A percentile compares a stretch with the other conserved stretches of the same genome.
Evolutionary conservation across 2,329 filamentous ascomycete genomes (phyloP).

Genomic region (Exophiala mesophila): DNA sequence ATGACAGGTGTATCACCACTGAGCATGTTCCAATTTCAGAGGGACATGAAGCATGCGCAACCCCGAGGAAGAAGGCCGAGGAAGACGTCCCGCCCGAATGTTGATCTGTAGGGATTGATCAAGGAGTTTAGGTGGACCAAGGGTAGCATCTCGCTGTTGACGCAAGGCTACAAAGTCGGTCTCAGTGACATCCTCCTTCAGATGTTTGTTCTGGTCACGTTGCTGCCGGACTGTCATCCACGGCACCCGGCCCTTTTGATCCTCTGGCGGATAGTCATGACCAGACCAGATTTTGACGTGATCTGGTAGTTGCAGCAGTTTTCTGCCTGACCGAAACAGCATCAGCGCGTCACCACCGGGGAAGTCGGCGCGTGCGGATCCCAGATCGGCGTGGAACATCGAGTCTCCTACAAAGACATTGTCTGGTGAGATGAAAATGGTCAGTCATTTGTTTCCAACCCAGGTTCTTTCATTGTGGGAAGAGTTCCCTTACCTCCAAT

Average conservation of each 20-base stretch:
- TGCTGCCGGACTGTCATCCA: slow-evolving; percentile 47
- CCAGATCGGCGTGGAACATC: slow-evolving; percentile 50
- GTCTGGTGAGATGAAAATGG: slow-evolving; percentile 37
- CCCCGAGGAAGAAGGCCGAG: slow-evolving; percentile 28
- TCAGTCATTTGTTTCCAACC: too few species aligned
- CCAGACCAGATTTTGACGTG: slow-evolving; percentile 50
- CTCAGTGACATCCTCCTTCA: slow-evolving; percentile 39
- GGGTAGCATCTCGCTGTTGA: slow-evolving; percentile 39
- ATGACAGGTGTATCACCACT: too few species aligned
- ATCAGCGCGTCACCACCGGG: slow-evolving; percentile 45
- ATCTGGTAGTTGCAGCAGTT: slow-evolving; percentile 40
- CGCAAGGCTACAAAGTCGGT: slow-evolving; percentile 45
- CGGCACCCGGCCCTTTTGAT: slow-evolving; percentile 34
- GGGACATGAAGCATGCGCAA: slow-evolving; percentile 31
- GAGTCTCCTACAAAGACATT: slow-evolving; percentile 51
- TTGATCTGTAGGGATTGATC: slow-evolving; percentile 52
- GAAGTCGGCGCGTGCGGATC: slow-evolving; percentile 52
- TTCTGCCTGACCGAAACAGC: slow-evolving; percentile 43
- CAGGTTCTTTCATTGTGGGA: too few species aligned
- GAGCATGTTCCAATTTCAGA: slow-evolving; percentile 24
- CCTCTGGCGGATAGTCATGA: slow-evolving; percentile 49
- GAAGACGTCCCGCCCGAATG: slow-evolving; percentile 46
- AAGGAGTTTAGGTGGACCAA: slow-evolving; percentile 45
- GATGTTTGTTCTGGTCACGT: slow-evolving; percentile 44
- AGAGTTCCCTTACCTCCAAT: slow-evolving; percentile 44